These are phyloP conservation scores for Lactifluus subvellereus DNA, from an alignment of 768 basidiomycete species.

Conservation along the genomic window DNA sequence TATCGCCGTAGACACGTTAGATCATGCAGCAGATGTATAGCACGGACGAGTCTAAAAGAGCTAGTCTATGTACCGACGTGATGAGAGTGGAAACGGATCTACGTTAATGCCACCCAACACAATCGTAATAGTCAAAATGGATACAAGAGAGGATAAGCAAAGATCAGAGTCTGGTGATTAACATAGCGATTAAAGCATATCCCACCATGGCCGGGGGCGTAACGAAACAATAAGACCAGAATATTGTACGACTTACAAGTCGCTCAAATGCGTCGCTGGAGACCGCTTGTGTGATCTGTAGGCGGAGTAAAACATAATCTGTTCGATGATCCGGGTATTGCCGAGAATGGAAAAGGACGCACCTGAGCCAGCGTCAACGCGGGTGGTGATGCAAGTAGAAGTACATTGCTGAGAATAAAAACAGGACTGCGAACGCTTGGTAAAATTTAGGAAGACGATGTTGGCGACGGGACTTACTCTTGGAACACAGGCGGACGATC, in stretches of 20 bases:
- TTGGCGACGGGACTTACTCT: conserved; percentile 51
- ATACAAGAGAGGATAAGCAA: not conserved
- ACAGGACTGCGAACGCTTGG: conserved; percentile 52
- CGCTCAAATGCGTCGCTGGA: conserved; percentile 87
- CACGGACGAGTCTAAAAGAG: not conserved
- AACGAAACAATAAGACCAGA: conserved; percentile 86
- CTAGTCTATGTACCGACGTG: not conserved
- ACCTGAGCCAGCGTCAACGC: conserved; percentile 66
- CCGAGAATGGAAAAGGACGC: conserved; percentile 15
- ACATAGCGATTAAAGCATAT: conserved; percentile 70
- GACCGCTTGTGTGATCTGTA: conserved; percentile 77
- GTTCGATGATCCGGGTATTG: conserved; percentile 30
- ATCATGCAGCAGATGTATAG: conserved; percentile 3
- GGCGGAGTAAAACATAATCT: not conserved
- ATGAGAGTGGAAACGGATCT: not conserved
- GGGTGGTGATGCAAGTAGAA: conserved; percentile 79
- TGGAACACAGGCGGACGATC: conserved; percentile 60
- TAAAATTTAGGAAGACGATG: not conserved
- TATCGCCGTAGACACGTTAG: not conserved
- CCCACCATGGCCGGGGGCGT: conserved; percentile 80
- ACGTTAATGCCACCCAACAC: not conserved
- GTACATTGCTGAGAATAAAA: conserved; percentile 77
- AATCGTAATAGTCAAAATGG: not conserved
- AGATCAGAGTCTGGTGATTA: conserved; percentile 48
- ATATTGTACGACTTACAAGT: conserved; percentile 84